Conservation (phyloP, 164 flowering plant genomes). For the Stephania cephalantha region DNA sequence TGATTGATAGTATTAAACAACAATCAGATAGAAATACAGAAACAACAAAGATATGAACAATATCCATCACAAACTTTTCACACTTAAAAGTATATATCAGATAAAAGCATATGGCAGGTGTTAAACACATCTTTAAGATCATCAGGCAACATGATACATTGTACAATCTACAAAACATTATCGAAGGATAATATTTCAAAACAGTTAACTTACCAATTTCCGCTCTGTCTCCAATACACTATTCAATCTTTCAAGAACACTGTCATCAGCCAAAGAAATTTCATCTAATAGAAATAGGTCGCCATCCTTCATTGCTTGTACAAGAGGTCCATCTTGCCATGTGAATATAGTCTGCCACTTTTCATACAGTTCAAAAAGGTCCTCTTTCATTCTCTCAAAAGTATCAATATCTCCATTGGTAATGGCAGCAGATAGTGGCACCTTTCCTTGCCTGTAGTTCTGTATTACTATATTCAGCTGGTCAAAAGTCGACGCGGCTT, state of each 20-base stretch:
- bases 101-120: not conserved
- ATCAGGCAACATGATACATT: not conserved
- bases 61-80: not conserved
- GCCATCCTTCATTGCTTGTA: constrained; percentile 85
- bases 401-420: constrained; percentile 33
- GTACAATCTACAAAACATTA: not conserved
- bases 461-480: constrained; percentile 31
- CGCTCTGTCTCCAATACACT: constrained; percentile 94
- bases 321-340: constrained; percentile 99
- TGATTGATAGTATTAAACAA: not conserved
- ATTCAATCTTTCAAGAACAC: constrained; percentile 92
- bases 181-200: not conserved
- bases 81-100: not conserved
- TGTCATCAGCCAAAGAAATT: constrained; percentile 97
- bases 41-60: not conserved
- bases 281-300: constrained; percentile 90
- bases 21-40: not conserved
- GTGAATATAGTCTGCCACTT: constrained; percentile 77
- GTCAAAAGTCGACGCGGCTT: constrained; percentile 50
- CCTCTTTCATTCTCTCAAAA: constrained; percentile 34
- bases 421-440: constrained; percentile 27
- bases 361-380: constrained; percentile 40
- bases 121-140: not conserved
- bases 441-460: constrained; percentile 29
- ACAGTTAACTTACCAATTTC: constrained; percentile 51